Percentiles rank a stretch among this genome's conserved stretches.
phyloP scores from a whole-genome alignment of 2,329 filamentous ascomycete species.

The Talaromyces sp. region DNA sequence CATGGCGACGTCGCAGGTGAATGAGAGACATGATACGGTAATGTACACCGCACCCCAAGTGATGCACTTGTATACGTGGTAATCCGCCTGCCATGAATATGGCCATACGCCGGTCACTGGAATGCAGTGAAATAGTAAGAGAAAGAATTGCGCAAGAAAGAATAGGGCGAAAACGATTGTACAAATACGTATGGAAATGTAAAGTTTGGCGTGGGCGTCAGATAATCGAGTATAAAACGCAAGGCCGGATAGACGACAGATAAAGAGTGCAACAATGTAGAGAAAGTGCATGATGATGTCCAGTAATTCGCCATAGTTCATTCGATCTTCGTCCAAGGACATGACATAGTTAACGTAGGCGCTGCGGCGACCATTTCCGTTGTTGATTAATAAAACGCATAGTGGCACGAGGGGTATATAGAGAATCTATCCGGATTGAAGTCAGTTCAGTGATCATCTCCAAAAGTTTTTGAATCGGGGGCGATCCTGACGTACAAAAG shows the following conservation, averaged over 20 bases:
- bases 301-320: constrained; percentile 44
- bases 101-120: constrained; percentile 54
- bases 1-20: constrained; percentile 51
- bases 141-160: constrained; percentile 49
- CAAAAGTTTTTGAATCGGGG: neutral
- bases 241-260: constrained; percentile 52
- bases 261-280: constrained; percentile 50
- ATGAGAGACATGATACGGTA: constrained; percentile 50
- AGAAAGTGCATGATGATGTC: constrained; percentile 53
- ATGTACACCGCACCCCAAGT: constrained; percentile 53
- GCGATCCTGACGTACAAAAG: constrained; percentile 38
- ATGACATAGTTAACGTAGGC: constrained; percentile 16
- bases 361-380: constrained; percentile 14
- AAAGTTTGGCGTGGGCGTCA: constrained; percentile 29
- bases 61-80: constrained; percentile 44
- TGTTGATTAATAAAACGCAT: constrained; percentile 11
- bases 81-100: constrained; percentile 47
- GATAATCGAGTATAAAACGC: constrained; percentile 51
- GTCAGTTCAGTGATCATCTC: neutral
- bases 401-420: constrained; percentile 16
- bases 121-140: constrained; percentile 52
- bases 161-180: constrained; percentile 25
- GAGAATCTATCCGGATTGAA: neutral
- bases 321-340: constrained; percentile 5
- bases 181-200: constrained; percentile 10